These are phyloP conservation scores for Irpex rosettiformis DNA, from an alignment of 1,284 basidiomycete species.

Conservation along the genomic window DNA sequence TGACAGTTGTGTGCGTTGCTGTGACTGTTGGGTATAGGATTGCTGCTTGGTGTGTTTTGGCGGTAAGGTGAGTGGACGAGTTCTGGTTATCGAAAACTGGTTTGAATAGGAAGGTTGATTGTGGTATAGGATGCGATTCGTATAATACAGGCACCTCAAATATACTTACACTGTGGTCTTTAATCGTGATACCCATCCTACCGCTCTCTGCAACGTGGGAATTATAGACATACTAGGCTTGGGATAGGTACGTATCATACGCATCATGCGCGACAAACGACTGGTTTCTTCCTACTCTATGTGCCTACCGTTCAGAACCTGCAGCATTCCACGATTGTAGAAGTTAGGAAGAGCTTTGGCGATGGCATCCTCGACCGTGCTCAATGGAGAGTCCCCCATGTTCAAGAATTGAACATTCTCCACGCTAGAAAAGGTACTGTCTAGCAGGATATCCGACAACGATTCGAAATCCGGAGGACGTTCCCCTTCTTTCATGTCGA, in stretches of 20 bases:
- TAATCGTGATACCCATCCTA: no score
- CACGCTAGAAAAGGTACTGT: not conserved
- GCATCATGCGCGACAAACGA: no score
- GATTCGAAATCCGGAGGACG: not conserved
- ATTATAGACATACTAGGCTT: no score
- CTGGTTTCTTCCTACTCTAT: no score
- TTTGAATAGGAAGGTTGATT: not conserved
- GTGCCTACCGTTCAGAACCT: not conserved
- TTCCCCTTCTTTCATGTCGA: not conserved
- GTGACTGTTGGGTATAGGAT: conserved; percentile 12
- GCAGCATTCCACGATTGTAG: not conserved
- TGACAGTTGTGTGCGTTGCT: conserved; percentile 5
- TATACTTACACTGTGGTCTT: no score
- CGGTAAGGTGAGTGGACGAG: conserved; percentile 4
- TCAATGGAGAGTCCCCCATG: not conserved
- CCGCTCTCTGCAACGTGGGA: no score
- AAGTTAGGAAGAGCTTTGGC: not conserved
- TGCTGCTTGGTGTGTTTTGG: conserved; percentile 8
- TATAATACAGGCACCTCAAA: no score
- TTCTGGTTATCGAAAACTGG: not conserved
- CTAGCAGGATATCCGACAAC: not conserved
- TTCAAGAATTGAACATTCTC: not conserved
- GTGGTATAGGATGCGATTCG: not conserved
- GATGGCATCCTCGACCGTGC: not conserved
- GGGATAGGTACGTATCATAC: no score